phyloP scores from a whole-genome alignment of 2,329 filamentous ascomycete genomes.

The Macrophomina phaseolina region DNA sequence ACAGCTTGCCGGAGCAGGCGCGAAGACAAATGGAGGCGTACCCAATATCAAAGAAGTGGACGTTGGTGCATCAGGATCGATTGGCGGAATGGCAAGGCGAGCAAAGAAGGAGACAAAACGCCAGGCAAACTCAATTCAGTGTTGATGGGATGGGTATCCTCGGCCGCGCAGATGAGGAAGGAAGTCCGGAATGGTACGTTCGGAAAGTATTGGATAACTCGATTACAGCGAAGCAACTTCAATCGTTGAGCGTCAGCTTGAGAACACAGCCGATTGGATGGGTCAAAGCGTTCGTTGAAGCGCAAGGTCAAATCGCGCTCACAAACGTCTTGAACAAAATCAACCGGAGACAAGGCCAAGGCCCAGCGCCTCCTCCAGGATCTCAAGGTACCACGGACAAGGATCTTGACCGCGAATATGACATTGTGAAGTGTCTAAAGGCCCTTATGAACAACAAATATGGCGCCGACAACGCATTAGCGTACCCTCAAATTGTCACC shows the following conservation, averaged over 20 bases:
- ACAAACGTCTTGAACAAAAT: conserved; percentile 94
- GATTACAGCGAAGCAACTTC: conserved; percentile 88
- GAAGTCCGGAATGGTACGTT: conserved; percentile 97
- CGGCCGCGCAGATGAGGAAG: conserved; percentile 87
- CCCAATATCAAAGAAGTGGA: conserved; percentile 95
- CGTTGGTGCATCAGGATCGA: conserved; percentile 91
- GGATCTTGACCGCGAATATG: conserved; percentile 89
- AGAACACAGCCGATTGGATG: conserved; percentile 95
- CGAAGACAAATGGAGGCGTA: conserved; percentile 96
- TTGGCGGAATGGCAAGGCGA: conserved; percentile 93
- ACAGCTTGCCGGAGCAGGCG: conserved; percentile 93
- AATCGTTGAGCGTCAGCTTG: conserved; percentile 91
- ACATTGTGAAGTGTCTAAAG: conserved; percentile 97
- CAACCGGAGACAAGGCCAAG: conserved; percentile 81
- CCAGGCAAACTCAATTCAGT: conserved; percentile 66
- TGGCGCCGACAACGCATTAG: conserved; percentile 91
- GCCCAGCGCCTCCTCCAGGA: conserved; percentile 67
- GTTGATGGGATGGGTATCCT: conserved; percentile 72
- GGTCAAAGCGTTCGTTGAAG: conserved; percentile 96
- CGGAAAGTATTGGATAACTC: conserved; percentile 95
- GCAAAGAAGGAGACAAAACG: conserved; percentile 81
- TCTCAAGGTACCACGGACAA: conserved; percentile 66
- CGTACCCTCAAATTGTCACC: conserved; percentile 87
- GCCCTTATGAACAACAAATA: conserved; percentile 99
- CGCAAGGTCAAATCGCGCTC: conserved; percentile 93